These are phyloP conservation scores for Aspergillus chevalieri DNA, from an alignment of 2,329 filamentous ascomycete species.

Conservation along the genomic window DNA sequence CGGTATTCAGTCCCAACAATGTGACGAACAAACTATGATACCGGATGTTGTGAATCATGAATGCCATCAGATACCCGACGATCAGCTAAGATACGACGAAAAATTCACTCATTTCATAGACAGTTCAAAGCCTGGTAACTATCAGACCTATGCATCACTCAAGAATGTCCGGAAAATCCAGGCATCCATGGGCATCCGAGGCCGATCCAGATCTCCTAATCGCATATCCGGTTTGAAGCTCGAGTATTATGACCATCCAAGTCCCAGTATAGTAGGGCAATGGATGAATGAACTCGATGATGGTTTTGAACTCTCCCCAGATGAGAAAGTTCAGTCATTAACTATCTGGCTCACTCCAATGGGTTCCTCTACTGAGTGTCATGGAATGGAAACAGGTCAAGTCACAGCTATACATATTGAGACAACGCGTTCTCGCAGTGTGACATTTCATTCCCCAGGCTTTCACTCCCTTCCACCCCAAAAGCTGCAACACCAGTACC, in stretches of 20 bases:
- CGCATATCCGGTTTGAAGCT: constrained; percentile 7
- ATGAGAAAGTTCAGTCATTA: constrained; percentile 4
- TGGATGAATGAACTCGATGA: constrained; percentile 4
- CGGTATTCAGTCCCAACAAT: constrained; percentile 5
- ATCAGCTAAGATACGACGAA: constrained; percentile 6
- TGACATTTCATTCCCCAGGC: constrained; percentile 2
- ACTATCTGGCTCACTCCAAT: constrained; percentile 5
- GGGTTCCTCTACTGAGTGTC: background rate
- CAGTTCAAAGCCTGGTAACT: background rate
- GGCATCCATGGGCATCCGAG: constrained; percentile 3
- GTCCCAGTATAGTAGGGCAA: constrained; percentile 6
- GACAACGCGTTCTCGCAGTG: constrained; percentile 1
- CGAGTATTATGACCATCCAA: constrained; percentile 5
- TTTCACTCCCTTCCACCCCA: background rate
- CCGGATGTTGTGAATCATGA: constrained; percentile 1
- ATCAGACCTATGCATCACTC: constrained; percentile 10
- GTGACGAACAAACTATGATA: background rate
- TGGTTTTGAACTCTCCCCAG: constrained; percentile 2
- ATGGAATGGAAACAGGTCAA: background rate
- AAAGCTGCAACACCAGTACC: constrained; percentile 2
- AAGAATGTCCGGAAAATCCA: constrained; percentile 3
- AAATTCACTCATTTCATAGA: constrained; percentile 3
- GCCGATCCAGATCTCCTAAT: constrained; percentile 2
- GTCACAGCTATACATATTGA: constrained; percentile 4
- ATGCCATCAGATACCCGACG: constrained; percentile 3